Evolutionary conservation across 2,329 filamentous ascomycete genomes (phyloP), one percentile per base, ranked within the genome.

Genomic region (Dactylella cylindrospora): DNA sequence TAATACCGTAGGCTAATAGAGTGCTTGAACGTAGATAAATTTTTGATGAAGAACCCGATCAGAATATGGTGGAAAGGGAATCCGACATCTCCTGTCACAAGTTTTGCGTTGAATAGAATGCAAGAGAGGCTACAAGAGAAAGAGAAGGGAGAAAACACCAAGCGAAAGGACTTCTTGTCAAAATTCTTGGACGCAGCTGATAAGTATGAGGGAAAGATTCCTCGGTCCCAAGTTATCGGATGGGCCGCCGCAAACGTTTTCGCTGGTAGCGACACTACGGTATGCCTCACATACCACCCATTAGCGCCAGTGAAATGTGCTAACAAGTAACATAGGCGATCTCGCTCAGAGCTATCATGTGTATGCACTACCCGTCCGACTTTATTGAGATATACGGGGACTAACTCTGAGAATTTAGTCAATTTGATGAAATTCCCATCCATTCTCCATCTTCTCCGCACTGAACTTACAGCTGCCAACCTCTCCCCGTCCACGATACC

Each of bases 221-320:
- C 55, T 3, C 40, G 31, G 3, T 32, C 41, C 6, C 55, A 61
- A 23, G 46, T 61, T 26, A 40, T 61, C n/a, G 47, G 55, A 17
- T 61, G 47, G 1, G 68, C 67, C 31, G 23, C 47, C 4, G 43
- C 53, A 3, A 74, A 74, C 19, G 79, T 79, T 0, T 82, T 64
- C 0, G 73, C 73, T 3, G 74, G 73, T 0, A 71, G 70, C 1
- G 73, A 75, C 33, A 74, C 73, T 0, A 74, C 73, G 0, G 69
- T 70, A 41, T 64, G 70, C 32, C 28, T 22, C 8, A n/a, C n/a
- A n/a, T n/a, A n/a, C 8, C 7, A 26, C 10, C 15, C 5, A 9
- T 13, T 32, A 23, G 3, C 2, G n/a, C n/a, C 3, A 10, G 38
- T 5, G 9, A 3, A 12, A 6, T 13, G 17, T 9, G 19, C 17